Conservation (phyloP, 1,284 basidiomycete genomes). For the Ganoderma lucidum region DNA sequence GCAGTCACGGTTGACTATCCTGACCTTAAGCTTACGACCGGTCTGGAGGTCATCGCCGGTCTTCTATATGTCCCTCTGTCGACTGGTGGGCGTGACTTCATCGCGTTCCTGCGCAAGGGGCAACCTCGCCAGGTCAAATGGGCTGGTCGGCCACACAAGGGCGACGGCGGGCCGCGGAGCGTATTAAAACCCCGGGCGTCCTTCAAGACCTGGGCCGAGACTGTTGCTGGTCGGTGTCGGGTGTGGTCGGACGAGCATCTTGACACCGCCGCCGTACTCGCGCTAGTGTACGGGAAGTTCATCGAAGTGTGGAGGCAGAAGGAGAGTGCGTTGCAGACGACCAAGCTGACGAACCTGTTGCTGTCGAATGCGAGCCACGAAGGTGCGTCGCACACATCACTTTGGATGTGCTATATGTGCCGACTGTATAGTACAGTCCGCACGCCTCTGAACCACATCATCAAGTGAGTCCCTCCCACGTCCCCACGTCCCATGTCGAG, state of each 20-base stretch:
- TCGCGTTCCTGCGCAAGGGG: slow-evolving; percentile 84
- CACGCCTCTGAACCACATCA: slow-evolving; percentile 80
- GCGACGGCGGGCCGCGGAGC: slow-evolving; percentile 42
- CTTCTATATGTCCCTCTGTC: slow-evolving; percentile 84
- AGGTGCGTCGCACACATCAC: slow-evolving; percentile 51
- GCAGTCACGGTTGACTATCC: slow-evolving; percentile 78
- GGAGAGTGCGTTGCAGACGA: slow-evolving; percentile 79
- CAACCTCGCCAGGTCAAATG: slow-evolving; percentile 79
- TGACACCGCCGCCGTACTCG: slow-evolving; percentile 88
- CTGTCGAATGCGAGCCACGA: slow-evolving; percentile 92
- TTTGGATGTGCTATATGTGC: background rate
- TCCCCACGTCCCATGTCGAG: background rate
- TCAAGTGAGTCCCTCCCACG: slow-evolving; percentile 55
- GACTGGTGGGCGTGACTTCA: slow-evolving; percentile 78
- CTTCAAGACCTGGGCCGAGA: slow-evolving; percentile 88
- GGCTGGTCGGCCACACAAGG: slow-evolving; percentile 82
- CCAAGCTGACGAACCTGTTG: slow-evolving; percentile 81
- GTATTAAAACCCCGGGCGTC: slow-evolving; percentile 79
- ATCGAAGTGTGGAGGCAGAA: slow-evolving; percentile 92
- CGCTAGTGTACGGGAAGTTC: slow-evolving; percentile 88
- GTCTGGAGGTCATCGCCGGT: slow-evolving; percentile 81
- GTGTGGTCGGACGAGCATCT: slow-evolving; percentile 90
- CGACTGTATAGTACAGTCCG: slow-evolving; percentile 54
- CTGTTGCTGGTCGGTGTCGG: slow-evolving; percentile 75
- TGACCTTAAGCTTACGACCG: slow-evolving; percentile 74